These are phyloP conservation scores for Fusarium tricinctum DNA, from an alignment of 2,329 filamentous ascomycete species.

Conservation along the genomic window DNA sequence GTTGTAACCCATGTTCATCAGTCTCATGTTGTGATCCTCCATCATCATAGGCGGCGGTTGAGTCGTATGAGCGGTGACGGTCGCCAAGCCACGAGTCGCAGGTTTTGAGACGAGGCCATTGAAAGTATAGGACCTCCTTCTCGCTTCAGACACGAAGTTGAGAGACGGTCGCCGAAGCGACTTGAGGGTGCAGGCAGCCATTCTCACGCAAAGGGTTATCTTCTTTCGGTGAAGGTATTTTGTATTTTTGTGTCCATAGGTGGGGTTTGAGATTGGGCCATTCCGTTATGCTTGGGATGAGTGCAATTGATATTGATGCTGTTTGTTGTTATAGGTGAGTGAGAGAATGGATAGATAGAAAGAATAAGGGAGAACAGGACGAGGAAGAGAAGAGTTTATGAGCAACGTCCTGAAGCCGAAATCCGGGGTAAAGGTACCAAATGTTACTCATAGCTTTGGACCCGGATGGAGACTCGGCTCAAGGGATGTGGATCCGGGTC, in stretches of 20 bases:
- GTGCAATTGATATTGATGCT: not conserved
- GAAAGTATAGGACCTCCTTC: slow-evolving; percentile 18
- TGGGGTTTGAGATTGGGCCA: slow-evolving; percentile 17
- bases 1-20: slow-evolving; percentile 43
- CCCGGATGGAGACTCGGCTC: slow-evolving; percentile 27
- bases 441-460: slow-evolving; percentile 39
- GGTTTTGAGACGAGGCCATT: slow-evolving; percentile 35
- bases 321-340: slow-evolving; percentile 18
- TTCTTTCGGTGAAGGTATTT: slow-evolving; percentile 22
- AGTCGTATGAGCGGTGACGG: slow-evolving; percentile 34
- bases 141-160: slow-evolving; percentile 33
- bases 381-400: slow-evolving; percentile 17
- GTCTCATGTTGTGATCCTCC: slow-evolving; percentile 36
- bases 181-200: slow-evolving; percentile 41
- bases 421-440: slow-evolving; percentile 29
- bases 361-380: not conserved
- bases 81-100: slow-evolving; percentile 32
- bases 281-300: slow-evolving; percentile 20
- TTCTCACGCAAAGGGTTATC: slow-evolving; percentile 25
- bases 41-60: slow-evolving; percentile 29
- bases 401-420: slow-evolving; percentile 33
- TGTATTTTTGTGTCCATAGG: slow-evolving; percentile 25
- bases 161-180: slow-evolving; percentile 43
- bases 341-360: not conserved
- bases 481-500: slow-evolving; percentile 31